These are phyloP conservation scores for Cladorrhinum sp. DNA, from an alignment of 2,329 filamentous ascomycete species.

Conservation along the genomic window DNA sequence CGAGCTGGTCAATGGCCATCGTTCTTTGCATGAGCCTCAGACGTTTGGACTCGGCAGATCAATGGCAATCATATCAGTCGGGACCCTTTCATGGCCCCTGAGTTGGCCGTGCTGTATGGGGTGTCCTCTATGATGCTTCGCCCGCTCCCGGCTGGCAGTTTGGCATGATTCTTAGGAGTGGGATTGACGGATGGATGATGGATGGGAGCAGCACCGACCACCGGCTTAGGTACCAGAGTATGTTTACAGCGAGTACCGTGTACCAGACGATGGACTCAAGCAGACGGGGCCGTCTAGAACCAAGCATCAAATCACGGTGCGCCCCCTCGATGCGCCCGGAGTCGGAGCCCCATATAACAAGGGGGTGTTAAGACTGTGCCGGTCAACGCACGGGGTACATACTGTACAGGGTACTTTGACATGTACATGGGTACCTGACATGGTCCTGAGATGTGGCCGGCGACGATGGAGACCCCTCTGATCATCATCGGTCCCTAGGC, in stretches of 20 bases:
- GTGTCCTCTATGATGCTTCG: too few species aligned
- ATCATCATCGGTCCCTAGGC: constrained; percentile 31
- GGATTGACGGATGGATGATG: constrained; percentile 7
- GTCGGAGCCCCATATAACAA: constrained; percentile 39
- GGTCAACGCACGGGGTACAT: constrained; percentile 34
- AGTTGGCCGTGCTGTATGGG: too few species aligned
- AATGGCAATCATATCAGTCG: constrained; percentile 32
- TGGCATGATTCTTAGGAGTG: constrained; percentile 1
- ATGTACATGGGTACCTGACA: constrained; percentile 10
- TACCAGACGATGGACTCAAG: constrained; percentile 26
- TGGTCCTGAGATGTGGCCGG: constrained; percentile 18
- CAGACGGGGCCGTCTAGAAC: constrained; percentile 22
- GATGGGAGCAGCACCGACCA: constrained; percentile 1
- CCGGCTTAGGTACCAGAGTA: neutral
- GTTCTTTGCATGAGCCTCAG: constrained; percentile 31
- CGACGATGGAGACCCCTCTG: constrained; percentile 26
- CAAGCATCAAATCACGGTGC: constrained; percentile 31
- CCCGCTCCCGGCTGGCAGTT: constrained; percentile 22
- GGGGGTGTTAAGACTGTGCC: constrained; percentile 40
- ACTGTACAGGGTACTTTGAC: constrained; percentile 15
- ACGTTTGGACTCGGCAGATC: constrained; percentile 41
- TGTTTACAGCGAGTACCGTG: constrained; percentile 1
- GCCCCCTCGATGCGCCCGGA: constrained; percentile 38
- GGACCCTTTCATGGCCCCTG: too few species aligned
- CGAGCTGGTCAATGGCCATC: constrained; percentile 6